phyloP scores from a whole-genome alignment of 2,329 filamentous ascomycete species.

The Aspergillus sp. region DNA sequence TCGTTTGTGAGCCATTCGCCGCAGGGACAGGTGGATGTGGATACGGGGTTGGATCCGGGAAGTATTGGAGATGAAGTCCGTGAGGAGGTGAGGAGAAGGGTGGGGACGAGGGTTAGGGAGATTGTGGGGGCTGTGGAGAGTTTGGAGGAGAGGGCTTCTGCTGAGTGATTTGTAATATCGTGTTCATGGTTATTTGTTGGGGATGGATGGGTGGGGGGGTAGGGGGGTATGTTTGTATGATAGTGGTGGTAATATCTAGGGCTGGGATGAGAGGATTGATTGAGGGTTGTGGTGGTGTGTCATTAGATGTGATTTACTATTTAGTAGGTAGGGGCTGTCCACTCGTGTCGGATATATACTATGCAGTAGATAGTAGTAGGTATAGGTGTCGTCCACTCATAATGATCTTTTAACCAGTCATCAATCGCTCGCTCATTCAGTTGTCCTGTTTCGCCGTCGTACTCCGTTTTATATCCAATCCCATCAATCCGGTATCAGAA shows the following conservation, averaged over 20 bases:
- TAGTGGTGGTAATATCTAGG: not conserved
- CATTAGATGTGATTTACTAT: not conserved
- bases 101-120: slow-evolving; percentile 50
- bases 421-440: not conserved
- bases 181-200: not conserved
- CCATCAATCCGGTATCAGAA: too few relatives aligned
- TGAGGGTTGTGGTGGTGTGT: not conserved
- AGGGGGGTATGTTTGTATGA: not conserved
- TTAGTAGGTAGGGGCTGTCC: not conserved
- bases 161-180: slow-evolving; percentile 1
- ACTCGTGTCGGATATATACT: not conserved
- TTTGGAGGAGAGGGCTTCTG: slow-evolving; percentile 44
- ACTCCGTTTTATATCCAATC: too few relatives aligned
- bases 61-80: slow-evolving; percentile 31
- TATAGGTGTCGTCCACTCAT: not conserved
- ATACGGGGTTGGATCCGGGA: slow-evolving; percentile 36
- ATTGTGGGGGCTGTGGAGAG: slow-evolving; percentile 47
- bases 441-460: too few relatives aligned
- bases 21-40: slow-evolving; percentile 25
- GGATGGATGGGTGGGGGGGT: too few relatives aligned
- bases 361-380: not conserved
- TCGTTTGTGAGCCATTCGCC: not conserved
- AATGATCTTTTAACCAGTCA: not conserved
- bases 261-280: too few relatives aligned
- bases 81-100: slow-evolving; percentile 46